These are phyloP conservation scores for Cajanus cajan DNA, from an alignment of 306 rosid genomes.

Conservation along the genomic window DNA sequence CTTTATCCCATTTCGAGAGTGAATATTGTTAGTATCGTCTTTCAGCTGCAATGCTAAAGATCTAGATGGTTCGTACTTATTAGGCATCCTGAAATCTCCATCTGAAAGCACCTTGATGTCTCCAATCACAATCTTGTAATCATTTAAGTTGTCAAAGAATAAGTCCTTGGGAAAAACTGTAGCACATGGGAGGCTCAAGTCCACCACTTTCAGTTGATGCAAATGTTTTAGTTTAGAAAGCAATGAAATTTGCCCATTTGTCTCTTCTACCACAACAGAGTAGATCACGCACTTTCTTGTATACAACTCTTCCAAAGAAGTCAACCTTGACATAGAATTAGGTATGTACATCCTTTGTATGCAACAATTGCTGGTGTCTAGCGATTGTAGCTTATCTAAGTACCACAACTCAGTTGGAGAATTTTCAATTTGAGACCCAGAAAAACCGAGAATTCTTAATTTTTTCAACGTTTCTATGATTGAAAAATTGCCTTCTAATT, in stretches of 20 bases:
- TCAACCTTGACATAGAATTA: not conserved
- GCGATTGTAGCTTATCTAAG: too few relatives aligned
- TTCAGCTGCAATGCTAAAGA: constrained; percentile 15
- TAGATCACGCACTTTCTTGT: not conserved
- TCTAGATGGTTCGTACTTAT: not conserved
- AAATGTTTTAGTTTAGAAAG: not conserved
- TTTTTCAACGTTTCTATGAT: too few relatives aligned
- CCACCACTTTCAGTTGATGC: not conserved
- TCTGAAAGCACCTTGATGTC: not conserved
- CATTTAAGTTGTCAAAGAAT: not conserved
- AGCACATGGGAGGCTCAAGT: not conserved
- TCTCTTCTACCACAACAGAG: not conserved
- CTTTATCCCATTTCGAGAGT: constrained; percentile 12
- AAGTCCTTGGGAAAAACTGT: not conserved
- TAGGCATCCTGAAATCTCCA: not conserved
- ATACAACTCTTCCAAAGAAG: not conserved
- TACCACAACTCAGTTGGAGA: too few relatives aligned
- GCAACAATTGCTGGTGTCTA: too few relatives aligned
- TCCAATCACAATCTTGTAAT: constrained; percentile 14
- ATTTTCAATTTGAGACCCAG: too few relatives aligned
- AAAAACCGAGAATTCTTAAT: too few relatives aligned
- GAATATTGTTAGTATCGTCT: not conserved
- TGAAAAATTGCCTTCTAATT: too few relatives aligned
- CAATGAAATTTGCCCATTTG: not conserved
- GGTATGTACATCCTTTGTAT: too few relatives aligned